Evolutionary conservation across 305 asterid species (phyloP).

Genomic region (Rubia peregrina): DNA sequence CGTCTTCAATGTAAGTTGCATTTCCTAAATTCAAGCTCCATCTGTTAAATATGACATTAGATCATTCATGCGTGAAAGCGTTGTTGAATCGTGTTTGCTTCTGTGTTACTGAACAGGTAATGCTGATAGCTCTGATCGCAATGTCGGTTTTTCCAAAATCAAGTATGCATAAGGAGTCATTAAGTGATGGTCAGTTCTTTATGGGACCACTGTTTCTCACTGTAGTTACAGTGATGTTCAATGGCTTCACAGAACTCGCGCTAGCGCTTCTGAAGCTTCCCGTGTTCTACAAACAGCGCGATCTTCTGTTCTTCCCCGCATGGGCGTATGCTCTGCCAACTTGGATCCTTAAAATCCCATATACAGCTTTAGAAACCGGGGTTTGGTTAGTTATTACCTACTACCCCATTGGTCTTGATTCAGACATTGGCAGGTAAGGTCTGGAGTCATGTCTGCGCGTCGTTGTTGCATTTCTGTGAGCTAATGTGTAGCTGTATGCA

Average conservation of each 20-base stretch:
- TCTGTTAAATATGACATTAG: background rate
- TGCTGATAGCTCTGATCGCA: constrained; percentile 28
- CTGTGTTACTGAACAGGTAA: constrained; percentile 27
- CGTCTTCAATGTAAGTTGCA: constrained; percentile 30
- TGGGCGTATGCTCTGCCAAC: constrained; percentile 22
- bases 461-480: background rate
- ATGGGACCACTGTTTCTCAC: constrained; percentile 46
- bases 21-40: background rate
- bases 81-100: background rate
- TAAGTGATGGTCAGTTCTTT: constrained; percentile 36
- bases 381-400: constrained; percentile 43
- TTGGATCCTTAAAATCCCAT: constrained; percentile 48
- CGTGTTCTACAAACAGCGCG: constrained; percentile 31
- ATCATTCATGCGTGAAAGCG: background rate
- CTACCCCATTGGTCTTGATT: constrained; percentile 51
- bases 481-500: background rate
- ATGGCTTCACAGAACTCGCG: constrained; percentile 54
- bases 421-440: constrained; percentile 45
- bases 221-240: constrained; percentile 40
- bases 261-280: constrained; percentile 59
- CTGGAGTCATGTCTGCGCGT: background rate
- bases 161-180: constrained; percentile 26
- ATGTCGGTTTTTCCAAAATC: constrained; percentile 47
- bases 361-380: constrained; percentile 34
- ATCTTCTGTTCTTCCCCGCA: constrained; percentile 9